Base-by-base conservation (phyloP, 2,329 filamentous ascomycete species). In the Neopestalotiopsis clavispora region DNA sequence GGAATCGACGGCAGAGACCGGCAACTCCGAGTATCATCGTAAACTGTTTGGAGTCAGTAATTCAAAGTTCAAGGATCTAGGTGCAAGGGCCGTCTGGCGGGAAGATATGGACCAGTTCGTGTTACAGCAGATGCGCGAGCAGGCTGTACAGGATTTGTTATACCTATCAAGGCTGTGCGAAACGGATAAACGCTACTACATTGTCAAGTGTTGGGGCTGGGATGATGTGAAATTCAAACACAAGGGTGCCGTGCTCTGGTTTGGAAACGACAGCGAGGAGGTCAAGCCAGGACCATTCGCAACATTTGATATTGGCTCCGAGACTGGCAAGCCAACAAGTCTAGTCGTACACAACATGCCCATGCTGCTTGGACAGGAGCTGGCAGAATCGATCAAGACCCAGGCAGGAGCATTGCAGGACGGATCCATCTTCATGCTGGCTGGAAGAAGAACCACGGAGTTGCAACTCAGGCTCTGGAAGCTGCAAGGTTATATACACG, bases 391-490 rank as follows among this genome's bases (percentile, higher is more conserved):
- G 40, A 69, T 91, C 20, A 79, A 74, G 61, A 40, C 74, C 1
- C 75, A 79, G 32, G 76, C 81, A 1, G 49, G 68, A 0, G 68
- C 80, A 28, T 80, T 85, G 28, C 74, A 72, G 2, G 75, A 82
- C 0, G 80, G 80, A 2, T 80, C 77, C 9, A 76, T 85, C 23
- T 80, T 84, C 66, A 78, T 89, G 69, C 73, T 88, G 67, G 80
- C 78, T 70, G 80, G 78, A 72, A 78, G 73, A 70, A 78, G 80
- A 49, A 85, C 84, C 7, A 75, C 81, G 28, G 76, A 80, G 14
- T 63, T 89, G 60, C 86, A 89, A 75, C 68, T 84, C 67, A 80
- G 83, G 66, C 79, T 91, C 7, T 91, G 89, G 89, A 86, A 84
- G 70, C 75, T 91, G 9, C 86, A 90, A 70, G 87, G 87, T 1